Evolutionary conservation across 345 rosid species (phyloP), one percentile per base, ranked within the genome.

Genomic region (Psidium guajava): DNA sequence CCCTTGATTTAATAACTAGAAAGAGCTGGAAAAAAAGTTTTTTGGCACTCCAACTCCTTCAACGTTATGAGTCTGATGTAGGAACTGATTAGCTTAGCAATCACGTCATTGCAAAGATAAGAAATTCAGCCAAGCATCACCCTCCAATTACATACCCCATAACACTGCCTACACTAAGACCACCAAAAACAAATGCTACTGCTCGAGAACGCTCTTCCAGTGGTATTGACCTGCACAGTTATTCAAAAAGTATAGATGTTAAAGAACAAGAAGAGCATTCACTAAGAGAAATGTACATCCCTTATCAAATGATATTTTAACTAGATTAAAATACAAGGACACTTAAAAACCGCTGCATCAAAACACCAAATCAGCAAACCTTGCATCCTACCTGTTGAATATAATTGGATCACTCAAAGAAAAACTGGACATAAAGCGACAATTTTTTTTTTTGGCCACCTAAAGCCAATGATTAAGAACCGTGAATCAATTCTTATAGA

Each of bases 131-230:
- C 57, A 53, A 32, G 73, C 49, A 36, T 51, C 52, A 51, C 20
- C 44, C 47, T 85, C 86, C 83, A 15, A 87, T 84, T 89, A 75
- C 92, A 87, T 97, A 97, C 99, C 99, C 98, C 36, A 89, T 8
- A 83, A 97, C 98, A 88, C 98, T 97, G 91, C 98, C 98, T 52
- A 95, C 92, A 86, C 98, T 95, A 56, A 95, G 87, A 89, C 99
- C 98, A 87, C 99, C 95, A 85, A 95, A 97, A 74, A 95, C 98
- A 88, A 97, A 94, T 86, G 95, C 94, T 50, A 97, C 98, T 27
- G 98, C 98, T 75, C 98, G 91, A 85, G 99, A 95, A 81, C 98
- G 98, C 87, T 97, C 98, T 89, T 93, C 93, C 86, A 95, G 86
- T 84, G 98, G 99, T 88, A 94, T 95, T 53, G 92, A 85, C 91